Evolutionary conservation across 148 eudicot genomes (phyloP).

Genomic region (Tetragonia tetragonoides): DNA sequence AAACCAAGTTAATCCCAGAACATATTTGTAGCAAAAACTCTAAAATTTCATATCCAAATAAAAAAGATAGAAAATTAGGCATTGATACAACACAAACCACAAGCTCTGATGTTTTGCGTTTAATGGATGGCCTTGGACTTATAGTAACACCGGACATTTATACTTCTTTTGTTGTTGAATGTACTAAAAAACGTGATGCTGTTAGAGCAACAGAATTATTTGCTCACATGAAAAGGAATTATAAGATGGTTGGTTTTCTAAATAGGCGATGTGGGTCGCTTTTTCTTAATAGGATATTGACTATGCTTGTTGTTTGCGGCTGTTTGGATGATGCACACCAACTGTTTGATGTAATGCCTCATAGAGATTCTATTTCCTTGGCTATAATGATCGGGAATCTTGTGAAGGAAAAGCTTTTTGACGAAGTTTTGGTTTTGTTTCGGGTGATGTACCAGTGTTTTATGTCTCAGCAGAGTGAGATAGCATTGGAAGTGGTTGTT

Average conservation of each 20-base stretch:
- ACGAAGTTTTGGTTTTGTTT: slow-evolving; percentile 44
- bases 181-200: slow-evolving; percentile 38
- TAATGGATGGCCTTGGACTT: slow-evolving; percentile 56
- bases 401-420: slow-evolving; percentile 15
- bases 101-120: slow-evolving; percentile 48
- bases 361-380: slow-evolving; percentile 54
- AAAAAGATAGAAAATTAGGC: neutral
- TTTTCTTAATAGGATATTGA: slow-evolving; percentile 45
- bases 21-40: slow-evolving; percentile 4
- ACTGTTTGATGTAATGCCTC: slow-evolving; percentile 64
- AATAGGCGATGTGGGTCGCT: slow-evolving; percentile 31
- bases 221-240: slow-evolving; percentile 43
- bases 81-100: slow-evolving; percentile 4
- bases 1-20: neutral
- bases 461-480: slow-evolving; percentile 7
- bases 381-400: slow-evolving; percentile 49
- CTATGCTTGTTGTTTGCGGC: slow-evolving; percentile 53
- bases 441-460: slow-evolving; percentile 28
- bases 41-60: neutral
- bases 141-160: slow-evolving; percentile 50
- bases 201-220: slow-evolving; percentile 35
- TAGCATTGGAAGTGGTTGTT: slow-evolving; percentile 35
- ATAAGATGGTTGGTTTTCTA: slow-evolving; percentile 25
- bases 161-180: slow-evolving; percentile 59
- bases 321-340: slow-evolving; percentile 48